A percentile compares a stretch with the other conserved stretches of the same genome.
Evolutionary conservation across 768 basidiomycete genomes (phyloP).

Genomic region (Auriculariales sp.): DNA sequence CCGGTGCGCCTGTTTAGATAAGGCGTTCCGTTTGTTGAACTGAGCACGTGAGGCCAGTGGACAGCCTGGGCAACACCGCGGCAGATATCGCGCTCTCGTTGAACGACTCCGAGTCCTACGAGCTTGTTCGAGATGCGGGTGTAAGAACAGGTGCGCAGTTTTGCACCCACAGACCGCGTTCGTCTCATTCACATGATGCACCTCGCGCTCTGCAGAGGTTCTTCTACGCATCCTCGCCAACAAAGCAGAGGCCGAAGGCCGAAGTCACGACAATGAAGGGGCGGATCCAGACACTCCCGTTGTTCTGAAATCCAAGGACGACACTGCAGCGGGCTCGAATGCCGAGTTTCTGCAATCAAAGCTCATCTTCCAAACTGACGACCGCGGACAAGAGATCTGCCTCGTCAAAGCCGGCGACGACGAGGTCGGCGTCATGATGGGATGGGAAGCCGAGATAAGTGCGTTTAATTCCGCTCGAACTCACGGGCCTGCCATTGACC

Average conservation of each 20-base stretch:
- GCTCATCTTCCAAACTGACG: slow-evolving; percentile 54
- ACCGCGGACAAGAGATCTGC: slow-evolving; percentile 71
- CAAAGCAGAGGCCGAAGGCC: slow-evolving; percentile 8
- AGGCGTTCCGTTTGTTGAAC: slow-evolving; percentile 1
- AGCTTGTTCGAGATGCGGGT: slow-evolving; percentile 77
- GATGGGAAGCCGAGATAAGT: slow-evolving; percentile 86
- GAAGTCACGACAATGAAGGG: slow-evolving; percentile 3
- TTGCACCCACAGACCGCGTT: slow-evolving; percentile 5
- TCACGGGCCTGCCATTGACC: slow-evolving; percentile 11
- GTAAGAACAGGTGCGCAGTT: slow-evolving; percentile 61
- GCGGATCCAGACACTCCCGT: slow-evolving; percentile 8
- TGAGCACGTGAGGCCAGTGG: slow-evolving; percentile 30
- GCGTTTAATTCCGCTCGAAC: slow-evolving; percentile 8
- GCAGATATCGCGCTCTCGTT: slow-evolving; percentile 82
- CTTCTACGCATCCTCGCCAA: slow-evolving; percentile 45
- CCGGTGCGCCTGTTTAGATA: slow-evolving; percentile 31
- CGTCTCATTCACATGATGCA: slow-evolving; percentile 2
- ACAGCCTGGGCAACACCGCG: slow-evolving; percentile 67
- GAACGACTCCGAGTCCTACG: slow-evolving; percentile 64
- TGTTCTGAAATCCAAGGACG: slow-evolving; percentile 34
- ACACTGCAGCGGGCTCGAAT: slow-evolving; percentile 44
- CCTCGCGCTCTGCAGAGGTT: slow-evolving; percentile 36
- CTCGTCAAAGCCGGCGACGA: slow-evolving; percentile 41
- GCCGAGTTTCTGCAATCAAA: slow-evolving; percentile 56
- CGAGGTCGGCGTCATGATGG: slow-evolving; percentile 99